Conservation (phyloP, 225 moss, liverwort and hornwort genomes). For the Marchantia paleacea region DNA sequence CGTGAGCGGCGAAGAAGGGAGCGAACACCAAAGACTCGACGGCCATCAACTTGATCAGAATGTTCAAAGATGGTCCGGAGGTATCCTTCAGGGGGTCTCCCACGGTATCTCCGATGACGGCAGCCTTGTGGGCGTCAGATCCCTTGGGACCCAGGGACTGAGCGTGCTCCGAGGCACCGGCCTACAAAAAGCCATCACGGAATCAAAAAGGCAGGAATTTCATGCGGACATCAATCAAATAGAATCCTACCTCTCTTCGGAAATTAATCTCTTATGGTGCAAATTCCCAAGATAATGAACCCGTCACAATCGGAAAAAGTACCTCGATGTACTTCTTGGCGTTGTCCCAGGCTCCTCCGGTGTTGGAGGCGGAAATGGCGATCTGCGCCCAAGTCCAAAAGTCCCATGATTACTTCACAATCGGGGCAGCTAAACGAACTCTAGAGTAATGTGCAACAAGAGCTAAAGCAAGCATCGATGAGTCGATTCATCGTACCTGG, state of each 20-base stretch:
- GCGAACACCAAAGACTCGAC: constrained; percentile 56
- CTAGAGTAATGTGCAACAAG: background rate
- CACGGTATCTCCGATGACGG: constrained; percentile 54
- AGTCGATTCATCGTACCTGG: constrained; percentile 37
- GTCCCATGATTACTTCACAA: background rate
- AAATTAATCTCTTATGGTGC: too few species aligned
- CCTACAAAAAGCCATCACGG: constrained; percentile 7
- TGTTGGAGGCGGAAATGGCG: constrained; percentile 55
- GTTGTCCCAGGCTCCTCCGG: constrained; percentile 59
- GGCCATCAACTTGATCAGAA: constrained; percentile 57
- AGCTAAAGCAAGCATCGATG: background rate
- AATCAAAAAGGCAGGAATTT: background rate
- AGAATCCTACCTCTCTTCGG: background rate
- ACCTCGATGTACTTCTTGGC: constrained; percentile 61
- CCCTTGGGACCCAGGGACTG: constrained; percentile 44
- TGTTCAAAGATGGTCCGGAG: constrained; percentile 54
- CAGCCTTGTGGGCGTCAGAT: constrained; percentile 52
- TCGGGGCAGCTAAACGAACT: too few species aligned
- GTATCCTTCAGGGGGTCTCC: constrained; percentile 59
- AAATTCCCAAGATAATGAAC: background rate
- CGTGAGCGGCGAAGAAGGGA: constrained; percentile 49
- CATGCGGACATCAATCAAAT: background rate
- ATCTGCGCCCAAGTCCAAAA: constrained; percentile 19
- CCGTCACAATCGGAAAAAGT: background rate
- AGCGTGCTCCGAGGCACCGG: constrained; percentile 41